Percentiles rank a stretch among this genome's conserved stretches.
Evolutionary conservation across 2,329 filamentous ascomycete species (phyloP).

Genomic region (Trichoderma sp.): DNA sequence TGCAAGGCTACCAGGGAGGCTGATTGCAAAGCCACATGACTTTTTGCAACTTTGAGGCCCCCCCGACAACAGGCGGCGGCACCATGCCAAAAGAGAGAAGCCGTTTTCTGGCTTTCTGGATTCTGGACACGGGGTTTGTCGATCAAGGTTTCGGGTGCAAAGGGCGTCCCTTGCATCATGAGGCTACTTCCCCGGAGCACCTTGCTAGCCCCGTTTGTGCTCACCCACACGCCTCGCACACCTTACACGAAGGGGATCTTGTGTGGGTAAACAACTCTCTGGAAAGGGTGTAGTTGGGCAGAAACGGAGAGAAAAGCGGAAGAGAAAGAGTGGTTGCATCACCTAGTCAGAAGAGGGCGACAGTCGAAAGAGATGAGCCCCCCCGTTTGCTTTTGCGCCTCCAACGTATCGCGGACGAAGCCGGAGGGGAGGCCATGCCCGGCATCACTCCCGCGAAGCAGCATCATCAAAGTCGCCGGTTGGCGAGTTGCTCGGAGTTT

Average conservation of each 20-base stretch:
- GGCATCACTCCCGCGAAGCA: constrained; percentile 1
- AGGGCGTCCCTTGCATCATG: not conserved
- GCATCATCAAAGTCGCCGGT: not conserved
- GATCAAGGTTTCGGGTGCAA: not conserved
- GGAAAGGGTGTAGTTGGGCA: constrained; percentile 12
- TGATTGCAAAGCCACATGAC: constrained; percentile 5
- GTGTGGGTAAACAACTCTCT: not conserved
- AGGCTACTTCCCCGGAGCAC: not conserved
- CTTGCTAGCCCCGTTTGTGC: not conserved
- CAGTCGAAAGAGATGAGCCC: not conserved
- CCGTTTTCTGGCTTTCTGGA: not conserved
- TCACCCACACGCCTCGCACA: not conserved
- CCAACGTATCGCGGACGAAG: constrained; percentile 12
- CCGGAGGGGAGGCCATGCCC: constrained; percentile 4
- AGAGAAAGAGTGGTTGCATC: not conserved
- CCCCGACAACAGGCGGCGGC: not conserved
- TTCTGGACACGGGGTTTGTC: not conserved
- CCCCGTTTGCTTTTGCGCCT: not conserved
- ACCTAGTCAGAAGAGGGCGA: not conserved
- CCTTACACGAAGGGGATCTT: constrained; percentile 1
- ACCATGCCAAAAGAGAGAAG: not conserved
- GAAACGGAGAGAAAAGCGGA: not conserved
- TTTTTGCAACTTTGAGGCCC: not conserved
- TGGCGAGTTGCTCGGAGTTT: not conserved
- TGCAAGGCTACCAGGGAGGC: constrained; percentile 9